phyloP scores from a whole-genome alignment of 108 stramenopile genomes.

The Skeletonema costatum region DNA sequence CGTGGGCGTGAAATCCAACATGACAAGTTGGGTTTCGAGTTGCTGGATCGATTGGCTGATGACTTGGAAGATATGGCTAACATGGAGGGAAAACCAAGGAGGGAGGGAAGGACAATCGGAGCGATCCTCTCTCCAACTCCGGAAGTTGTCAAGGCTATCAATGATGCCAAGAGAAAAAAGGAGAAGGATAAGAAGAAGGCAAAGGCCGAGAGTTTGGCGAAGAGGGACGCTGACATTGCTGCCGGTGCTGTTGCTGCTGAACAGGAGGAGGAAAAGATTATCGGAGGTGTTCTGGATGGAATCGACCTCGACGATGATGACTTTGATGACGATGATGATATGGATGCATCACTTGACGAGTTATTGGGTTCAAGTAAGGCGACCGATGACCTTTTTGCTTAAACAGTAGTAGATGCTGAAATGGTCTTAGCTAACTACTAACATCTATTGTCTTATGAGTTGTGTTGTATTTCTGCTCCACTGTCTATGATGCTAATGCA shows the following conservation, averaged over 20 bases:
- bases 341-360: constrained; percentile 76
- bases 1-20: constrained; percentile 85
- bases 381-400: constrained; percentile 81
- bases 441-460: neutral
- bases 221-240: constrained; percentile 28
- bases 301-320: constrained; percentile 50
- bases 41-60: constrained; percentile 66
- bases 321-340: constrained; percentile 62
- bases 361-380: constrained; percentile 66
- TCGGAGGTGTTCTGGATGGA: constrained; percentile 60
- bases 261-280: constrained; percentile 37
- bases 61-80: constrained; percentile 63
- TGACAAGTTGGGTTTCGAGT: constrained; percentile 73
- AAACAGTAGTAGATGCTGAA: constrained; percentile 12
- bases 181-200: constrained; percentile 82
- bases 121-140: constrained; percentile 72
- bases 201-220: constrained; percentile 44
- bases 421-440: neutral
- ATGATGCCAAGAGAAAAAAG: constrained; percentile 63
- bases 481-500: neutral
- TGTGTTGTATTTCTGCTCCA: neutral
- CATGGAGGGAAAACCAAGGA: constrained; percentile 74
- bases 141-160: constrained; percentile 81
- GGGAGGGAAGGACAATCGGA: constrained; percentile 74
- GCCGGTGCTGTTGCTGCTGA: constrained; percentile 21